These are phyloP conservation scores for Dichomitus squalens DNA, from an alignment of 1,284 basidiomycete genomes.

Conservation along the genomic window DNA sequence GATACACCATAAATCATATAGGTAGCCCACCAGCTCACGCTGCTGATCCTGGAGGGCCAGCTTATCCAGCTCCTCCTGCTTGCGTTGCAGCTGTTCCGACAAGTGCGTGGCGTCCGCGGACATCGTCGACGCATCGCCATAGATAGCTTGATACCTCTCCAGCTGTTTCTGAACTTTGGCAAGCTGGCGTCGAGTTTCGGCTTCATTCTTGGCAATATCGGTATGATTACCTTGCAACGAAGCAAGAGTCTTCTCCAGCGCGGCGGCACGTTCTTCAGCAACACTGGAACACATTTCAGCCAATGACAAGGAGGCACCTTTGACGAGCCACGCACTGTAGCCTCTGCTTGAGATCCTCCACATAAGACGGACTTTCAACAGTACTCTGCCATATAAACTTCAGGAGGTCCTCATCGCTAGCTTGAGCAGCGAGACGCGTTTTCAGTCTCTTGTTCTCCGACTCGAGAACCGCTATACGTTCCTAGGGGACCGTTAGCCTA, in stretches of 20 bases:
- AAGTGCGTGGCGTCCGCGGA: slow-evolving; percentile 55
- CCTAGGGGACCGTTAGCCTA: slow-evolving; percentile 44
- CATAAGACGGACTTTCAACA: slow-evolving; percentile 57
- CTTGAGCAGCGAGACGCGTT: slow-evolving; percentile 75
- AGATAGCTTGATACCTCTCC: slow-evolving; percentile 60
- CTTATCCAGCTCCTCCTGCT: slow-evolving; percentile 63
- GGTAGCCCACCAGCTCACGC: slow-evolving; percentile 47
- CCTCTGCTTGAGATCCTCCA: slow-evolving; percentile 62
- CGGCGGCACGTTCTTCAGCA: slow-evolving; percentile 52
- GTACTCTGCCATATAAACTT: slow-evolving; percentile 67
- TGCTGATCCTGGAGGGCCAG: slow-evolving; percentile 60
- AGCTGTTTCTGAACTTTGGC: slow-evolving; percentile 50
- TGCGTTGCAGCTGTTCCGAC: slow-evolving; percentile 56
- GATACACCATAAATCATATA: background rate
- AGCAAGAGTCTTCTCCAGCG: slow-evolving; percentile 53
- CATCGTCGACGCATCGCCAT: slow-evolving; percentile 56
- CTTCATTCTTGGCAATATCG: slow-evolving; percentile 53
- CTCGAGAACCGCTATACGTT: slow-evolving; percentile 73
- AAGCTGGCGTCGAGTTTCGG: slow-evolving; percentile 55
- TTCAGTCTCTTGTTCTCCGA: slow-evolving; percentile 81
- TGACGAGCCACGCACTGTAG: slow-evolving; percentile 51
- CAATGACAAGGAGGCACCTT: slow-evolving; percentile 7
- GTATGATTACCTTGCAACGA: slow-evolving; percentile 48
- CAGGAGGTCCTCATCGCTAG: slow-evolving; percentile 74
- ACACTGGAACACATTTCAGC: slow-evolving; percentile 39